Evolutionary conservation across 805 yeast species (phyloP), one percentile per base, ranked within the genome.

Genomic region (Metschnikowia cubensis): DNA sequence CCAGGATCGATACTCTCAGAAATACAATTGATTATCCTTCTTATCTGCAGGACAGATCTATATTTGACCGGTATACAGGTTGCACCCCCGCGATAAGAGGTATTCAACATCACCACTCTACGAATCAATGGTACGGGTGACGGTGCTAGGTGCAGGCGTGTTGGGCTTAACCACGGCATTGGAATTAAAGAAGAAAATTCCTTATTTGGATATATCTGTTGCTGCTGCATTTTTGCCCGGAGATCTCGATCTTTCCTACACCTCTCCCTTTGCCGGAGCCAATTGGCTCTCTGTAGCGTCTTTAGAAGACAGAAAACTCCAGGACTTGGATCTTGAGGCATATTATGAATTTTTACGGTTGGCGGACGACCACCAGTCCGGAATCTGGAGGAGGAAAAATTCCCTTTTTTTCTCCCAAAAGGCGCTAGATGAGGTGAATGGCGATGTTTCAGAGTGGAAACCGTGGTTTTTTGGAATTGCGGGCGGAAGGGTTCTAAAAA

Each of bases 211-310:
- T 20, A 60, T 71, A 40, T 66, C 73, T 3, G 59, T 70, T 18
- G 67, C 63, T 4, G 74, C 65, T 0, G 57, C 61, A 1, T 63
- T 76, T 53, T 61, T 83, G 25, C 87, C 87, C 1, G 85, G 86
- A 1, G 87, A 83, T 61, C 50, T 59, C 31, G 55, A 63, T 42
- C 74, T 75, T 45, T 74, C 74, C 8, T 84, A 81, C 59, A 75
- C 87, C 2, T 81, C 86, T 0, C 88, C 89, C 3, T 79, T 73
- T 61, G 89, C 89, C 0, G 89, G 89, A 3, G 90, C 89, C 42
- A 81, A 84, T 57, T 84, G 89, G 87, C 73, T 70, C 43, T 78
- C 85, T 11, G 81, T 82, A 65, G 88, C 87, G 2, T 37, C 57
- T 1, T 50, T 53, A 1, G 68, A 69, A 3, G 80, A 79, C 18